A percentile compares a stretch with the other conserved stretches of the same genome.
phyloP scores from a whole-genome alignment of 2,329 filamentous ascomycete species.

The Verticillium zaregamsianum region DNA sequence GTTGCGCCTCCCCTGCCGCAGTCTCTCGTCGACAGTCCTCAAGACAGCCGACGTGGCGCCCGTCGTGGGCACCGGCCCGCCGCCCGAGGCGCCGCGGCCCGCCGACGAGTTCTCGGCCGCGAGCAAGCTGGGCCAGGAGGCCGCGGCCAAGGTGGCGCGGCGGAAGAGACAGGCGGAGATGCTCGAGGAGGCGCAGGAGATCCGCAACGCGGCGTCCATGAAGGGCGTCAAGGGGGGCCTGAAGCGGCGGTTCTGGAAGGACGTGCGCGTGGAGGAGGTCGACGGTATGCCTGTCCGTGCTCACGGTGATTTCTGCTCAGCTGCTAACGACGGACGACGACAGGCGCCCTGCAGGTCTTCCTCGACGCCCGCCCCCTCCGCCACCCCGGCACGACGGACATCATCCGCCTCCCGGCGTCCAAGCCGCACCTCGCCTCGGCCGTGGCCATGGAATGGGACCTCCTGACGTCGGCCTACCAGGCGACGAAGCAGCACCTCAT shows the following conservation, averaged over 20 bases:
- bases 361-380: conserved; percentile 79
- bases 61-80: conserved; percentile 54
- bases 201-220: conserved; percentile 25
- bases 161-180: conserved; percentile 51
- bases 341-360: conserved; percentile 54
- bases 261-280: conserved; percentile 66
- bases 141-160: conserved; percentile 40
- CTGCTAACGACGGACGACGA: not conserved
- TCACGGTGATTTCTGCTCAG: not conserved
- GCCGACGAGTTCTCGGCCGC: conserved; percentile 25
- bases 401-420: conserved; percentile 66
- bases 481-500: conserved; percentile 83
- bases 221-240: conserved; percentile 36
- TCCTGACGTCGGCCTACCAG: conserved; percentile 75
- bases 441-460: conserved; percentile 91
- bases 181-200: conserved; percentile 46
- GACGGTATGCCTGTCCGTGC: conserved; percentile 46
- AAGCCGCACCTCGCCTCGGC: conserved; percentile 82
- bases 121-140: conserved; percentile 26
- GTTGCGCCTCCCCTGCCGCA: conserved; percentile 14
- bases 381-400: conserved; percentile 66
- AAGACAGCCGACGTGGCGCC: conserved; percentile 44
- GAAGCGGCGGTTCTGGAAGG: conserved; percentile 83
- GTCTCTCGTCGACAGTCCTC: conserved; percentile 22
- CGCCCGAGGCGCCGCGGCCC: conserved; percentile 50